Base-by-base conservation (phyloP, 192 early-diverging fungal genomes). In the Rhizoclosmatium globosum region DNA sequence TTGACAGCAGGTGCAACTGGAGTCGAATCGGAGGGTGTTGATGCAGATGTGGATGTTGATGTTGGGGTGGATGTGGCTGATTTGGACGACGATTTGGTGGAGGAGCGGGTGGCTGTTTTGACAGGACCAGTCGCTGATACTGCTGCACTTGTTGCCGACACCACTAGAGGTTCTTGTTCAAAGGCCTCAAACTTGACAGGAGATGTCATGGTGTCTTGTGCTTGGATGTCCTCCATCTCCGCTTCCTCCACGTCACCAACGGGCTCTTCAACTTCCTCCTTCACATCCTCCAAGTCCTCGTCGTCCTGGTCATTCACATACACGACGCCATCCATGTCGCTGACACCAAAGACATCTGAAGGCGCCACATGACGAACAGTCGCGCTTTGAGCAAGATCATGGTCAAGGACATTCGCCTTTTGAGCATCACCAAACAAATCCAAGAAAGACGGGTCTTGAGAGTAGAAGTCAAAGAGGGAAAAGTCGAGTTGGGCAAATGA, bases 21-120 rank as follows among this genome's bases (percentile, higher is more conserved):
- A 7, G 60, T 7, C 38, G 60, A 4, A 6, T 56, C 38, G 6
- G 31, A 4, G 7, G 42, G n/a, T 17, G 72, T 9, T 41, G 42
- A 11, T 13, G 31, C 38, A 58, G 72, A 9, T 31, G 3, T 4
- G 39, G 17, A 44, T 9, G 66, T 68, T 6, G 66, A 45, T 42
- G 66, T 9, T 31, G 39, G 15, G 6, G 66, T 21, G 39, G 66
- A 0, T 15, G 66, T 44, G 39, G 66, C 43, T 13, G 62, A 23
- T 31, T 39, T 64, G 62, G n/a, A 64, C 9, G 62, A 64, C 0
- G 11, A n/a, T 64, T 64, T 64, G 19, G n/a, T 64, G 38, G 62
- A 64, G 11, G 11, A 13, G 9, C 11, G 53, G 11, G 53, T 9
- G 15, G 60, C 19, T 7, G 38, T 39, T 7, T 7, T 9, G 15